Base-by-base conservation (phyloP, 2,329 filamentous ascomycete species). In the Aspergillus alliaceus region DNA sequence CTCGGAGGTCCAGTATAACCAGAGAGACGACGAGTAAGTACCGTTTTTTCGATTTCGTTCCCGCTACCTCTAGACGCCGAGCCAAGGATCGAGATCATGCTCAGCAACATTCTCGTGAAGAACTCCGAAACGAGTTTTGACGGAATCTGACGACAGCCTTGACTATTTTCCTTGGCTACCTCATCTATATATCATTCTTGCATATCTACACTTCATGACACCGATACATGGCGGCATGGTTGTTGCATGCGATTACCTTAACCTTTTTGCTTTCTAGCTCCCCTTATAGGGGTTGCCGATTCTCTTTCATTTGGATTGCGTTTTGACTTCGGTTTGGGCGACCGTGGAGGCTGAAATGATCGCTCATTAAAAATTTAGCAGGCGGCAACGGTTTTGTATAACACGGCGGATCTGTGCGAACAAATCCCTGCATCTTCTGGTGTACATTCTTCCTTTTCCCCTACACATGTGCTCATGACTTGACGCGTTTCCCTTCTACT, bases 31-130 rank as follows among this genome's bases (percentile, higher is more conserved):
- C 72, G 18, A 73, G 69, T 59, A 78, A 76, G 66, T 75, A 77
- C 56, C 71, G 77, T 32, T 71, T 79, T 58, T 76, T 79, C 57
- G 76, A 79, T 54, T 74, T 79, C 58, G 74, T 77, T 27, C 73
- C 72, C n/a, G 71, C 72, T 11, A 68, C 73, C 22, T 75, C 73
- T 20, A 67, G 75, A 42, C 75, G 75, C 53, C 77, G 76, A 64
- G 70, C 68, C 51, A 77, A 75, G 56, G 73, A 75, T 37, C 71
- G 73, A 35, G 75, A 77, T 20, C 67, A 70, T 49, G 62, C 64
- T 54, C 68, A 72, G 31, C 65, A 69, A 31, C 64, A 70, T 24
- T 71, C 71, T 7, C 69, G 71, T 31, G 71, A 73, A 54, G 71
- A 73, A 47, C 61, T 71, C 49, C 63, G 69, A 55, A 71, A 71